Conservation (phyloP, 371 early-diverging fungal species). For the Actinomortierella wolfii region DNA sequence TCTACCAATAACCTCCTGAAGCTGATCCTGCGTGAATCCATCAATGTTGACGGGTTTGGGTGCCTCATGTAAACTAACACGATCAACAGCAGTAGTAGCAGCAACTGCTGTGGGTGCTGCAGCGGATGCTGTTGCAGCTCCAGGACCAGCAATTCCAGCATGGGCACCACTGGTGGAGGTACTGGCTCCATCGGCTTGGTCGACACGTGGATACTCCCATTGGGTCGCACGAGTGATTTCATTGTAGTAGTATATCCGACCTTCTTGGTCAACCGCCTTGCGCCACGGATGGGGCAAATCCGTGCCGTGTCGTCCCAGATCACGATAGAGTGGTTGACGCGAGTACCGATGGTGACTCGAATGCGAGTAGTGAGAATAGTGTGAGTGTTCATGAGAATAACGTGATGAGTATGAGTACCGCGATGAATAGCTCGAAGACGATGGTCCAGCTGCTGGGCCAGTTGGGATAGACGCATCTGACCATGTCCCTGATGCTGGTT, state of each 20-base stretch:
- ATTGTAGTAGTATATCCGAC: constrained; percentile 48
- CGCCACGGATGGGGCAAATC: constrained; percentile 23
- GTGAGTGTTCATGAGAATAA: constrained; percentile 23
- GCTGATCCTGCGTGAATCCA: constrained; percentile 52
- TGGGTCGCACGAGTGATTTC: constrained; percentile 44
- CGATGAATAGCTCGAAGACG: neutral
- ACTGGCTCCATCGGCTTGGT: constrained; percentile 13
- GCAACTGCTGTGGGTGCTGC: constrained; percentile 3
- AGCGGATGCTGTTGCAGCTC: neutral
- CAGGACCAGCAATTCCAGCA: neutral
- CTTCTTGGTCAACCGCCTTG: constrained; percentile 41
- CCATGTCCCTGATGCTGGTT: too few species aligned
- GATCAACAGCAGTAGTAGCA: neutral
- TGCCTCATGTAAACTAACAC: constrained; percentile 28
- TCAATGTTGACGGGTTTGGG: constrained; percentile 48
- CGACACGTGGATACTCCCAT: constrained; percentile 42
- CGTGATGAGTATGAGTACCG: neutral
- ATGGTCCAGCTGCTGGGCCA: neutral
- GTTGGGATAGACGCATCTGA: too few species aligned
- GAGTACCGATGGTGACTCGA: neutral
- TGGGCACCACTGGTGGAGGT: neutral
- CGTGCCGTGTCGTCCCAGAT: constrained; percentile 2
- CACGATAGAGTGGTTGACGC: neutral
- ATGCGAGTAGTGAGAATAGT: constrained; percentile 24
- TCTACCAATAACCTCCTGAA: constrained; percentile 58